A percentile compares a stretch with the other conserved stretches of the same genome.
Evolutionary conservation across 495 filamentous ascomycete genomes (phyloP).

Genomic region (Lophiostoma macrostomum): DNA sequence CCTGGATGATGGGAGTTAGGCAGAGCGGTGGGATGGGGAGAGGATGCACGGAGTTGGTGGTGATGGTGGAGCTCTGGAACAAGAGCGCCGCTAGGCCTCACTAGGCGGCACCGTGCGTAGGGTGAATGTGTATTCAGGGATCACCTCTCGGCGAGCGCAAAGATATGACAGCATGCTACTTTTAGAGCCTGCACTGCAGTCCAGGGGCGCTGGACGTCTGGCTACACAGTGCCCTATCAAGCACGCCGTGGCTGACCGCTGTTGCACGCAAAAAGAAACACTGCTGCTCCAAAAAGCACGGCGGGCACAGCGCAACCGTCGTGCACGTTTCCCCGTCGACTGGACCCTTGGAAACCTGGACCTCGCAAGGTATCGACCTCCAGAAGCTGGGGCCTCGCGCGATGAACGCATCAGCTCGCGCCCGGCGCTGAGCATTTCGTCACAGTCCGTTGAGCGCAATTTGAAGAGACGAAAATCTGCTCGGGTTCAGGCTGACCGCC

Average conservation of each 20-base stretch:
- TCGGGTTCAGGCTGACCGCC: slow-evolving; percentile 1
- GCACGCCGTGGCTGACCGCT: slow-evolving; percentile 3
- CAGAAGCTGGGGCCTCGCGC: neutral
- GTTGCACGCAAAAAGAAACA: neutral
- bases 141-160: slow-evolving; percentile 6
- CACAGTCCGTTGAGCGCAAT: neutral
- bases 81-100: slow-evolving; percentile 1
- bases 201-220: slow-evolving; percentile 2
- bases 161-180: slow-evolving; percentile 24
- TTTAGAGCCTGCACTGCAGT: slow-evolving; percentile 27
- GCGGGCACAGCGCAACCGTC: neutral
- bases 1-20: neutral
- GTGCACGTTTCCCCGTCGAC: neutral
- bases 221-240: slow-evolving; percentile 14
- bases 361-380: neutral
- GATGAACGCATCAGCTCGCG: neutral
- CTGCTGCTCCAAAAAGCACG: neutral
- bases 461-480: neutral
- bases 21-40: slow-evolving; percentile 11
- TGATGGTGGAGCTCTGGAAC: slow-evolving; percentile 6
- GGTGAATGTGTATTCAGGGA: slow-evolving; percentile 29
- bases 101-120: slow-evolving; percentile 17
- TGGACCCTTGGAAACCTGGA: slow-evolving; percentile 3
- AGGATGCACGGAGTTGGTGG: slow-evolving; percentile 13
- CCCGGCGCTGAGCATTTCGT: neutral